phyloP scores from a whole-genome alignment of 2,329 filamentous ascomycete species.

The Mycosphaerella sp. region DNA sequence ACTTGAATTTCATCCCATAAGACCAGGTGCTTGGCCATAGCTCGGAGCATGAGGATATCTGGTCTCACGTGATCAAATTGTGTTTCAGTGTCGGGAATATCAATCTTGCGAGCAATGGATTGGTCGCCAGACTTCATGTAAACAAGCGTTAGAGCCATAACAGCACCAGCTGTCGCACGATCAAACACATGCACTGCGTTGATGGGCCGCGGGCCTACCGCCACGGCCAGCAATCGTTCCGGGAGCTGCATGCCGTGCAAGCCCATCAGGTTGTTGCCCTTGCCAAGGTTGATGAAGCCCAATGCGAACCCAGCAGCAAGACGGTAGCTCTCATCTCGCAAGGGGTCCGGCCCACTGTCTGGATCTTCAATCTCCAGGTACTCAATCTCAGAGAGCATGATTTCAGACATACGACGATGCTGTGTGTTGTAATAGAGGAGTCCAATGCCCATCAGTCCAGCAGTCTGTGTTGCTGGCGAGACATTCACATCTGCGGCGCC shows the following conservation, averaged over 20 bases:
- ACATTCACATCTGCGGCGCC: slow-evolving; percentile 92
- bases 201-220: slow-evolving; percentile 83
- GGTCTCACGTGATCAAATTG: slow-evolving; percentile 96
- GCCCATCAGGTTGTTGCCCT: slow-evolving; percentile 78
- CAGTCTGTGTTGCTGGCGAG: slow-evolving; percentile 87
- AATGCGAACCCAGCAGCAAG: slow-evolving; percentile 89
- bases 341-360: slow-evolving; percentile 59
- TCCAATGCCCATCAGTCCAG: slow-evolving; percentile 94
- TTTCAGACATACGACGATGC: slow-evolving; percentile 96
- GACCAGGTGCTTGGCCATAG: slow-evolving; percentile 82
- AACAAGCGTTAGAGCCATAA: slow-evolving; percentile 81
- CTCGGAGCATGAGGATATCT: slow-evolving; percentile 84
- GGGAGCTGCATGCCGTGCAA: slow-evolving; percentile 91
- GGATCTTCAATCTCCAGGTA: slow-evolving; percentile 74
- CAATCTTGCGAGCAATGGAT: slow-evolving; percentile 81
- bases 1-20: slow-evolving; percentile 82
- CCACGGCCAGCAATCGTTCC: slow-evolving; percentile 77
- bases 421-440: slow-evolving; percentile 91
- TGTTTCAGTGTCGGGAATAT: slow-evolving; percentile 80
- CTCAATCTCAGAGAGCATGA: slow-evolving; percentile 97
- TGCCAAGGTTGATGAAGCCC: slow-evolving; percentile 89
- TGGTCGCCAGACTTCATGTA: slow-evolving; percentile 96
- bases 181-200: slow-evolving; percentile 90
- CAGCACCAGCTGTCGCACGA: slow-evolving; percentile 85
- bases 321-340: slow-evolving; percentile 93